Conservation (phyloP, 805 yeast genomes). For the Priceomyces haplophilus region DNA sequence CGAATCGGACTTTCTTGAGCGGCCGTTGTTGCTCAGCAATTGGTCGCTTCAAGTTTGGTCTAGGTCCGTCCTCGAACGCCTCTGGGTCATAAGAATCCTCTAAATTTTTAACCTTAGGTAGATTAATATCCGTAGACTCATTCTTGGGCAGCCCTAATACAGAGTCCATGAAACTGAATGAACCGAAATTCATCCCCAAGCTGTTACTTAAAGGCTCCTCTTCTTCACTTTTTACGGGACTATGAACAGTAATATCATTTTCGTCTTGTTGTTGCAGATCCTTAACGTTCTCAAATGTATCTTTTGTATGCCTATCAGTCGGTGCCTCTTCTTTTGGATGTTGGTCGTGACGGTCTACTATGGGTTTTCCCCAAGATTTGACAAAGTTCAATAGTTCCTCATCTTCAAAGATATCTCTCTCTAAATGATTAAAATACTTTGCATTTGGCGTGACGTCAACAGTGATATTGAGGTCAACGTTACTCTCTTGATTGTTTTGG, state of each 20-base stretch:
- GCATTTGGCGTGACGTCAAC: conserved; percentile 14
- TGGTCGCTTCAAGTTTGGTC: conserved; percentile 25
- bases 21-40: conserved; percentile 12
- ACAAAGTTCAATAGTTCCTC: conserved; percentile 10
- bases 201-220: conserved; percentile 13
- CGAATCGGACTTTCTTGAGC: conserved; percentile 34
- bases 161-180: conserved; percentile 16
- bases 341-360: conserved; percentile 4
- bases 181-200: conserved; percentile 22
- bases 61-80: conserved; percentile 6
- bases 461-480: conserved; percentile 8
- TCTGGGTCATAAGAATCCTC: conserved; percentile 24
- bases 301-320: background rate
- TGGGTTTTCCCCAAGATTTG: conserved; percentile 22
- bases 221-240: conserved; percentile 1
- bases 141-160: conserved; percentile 14
- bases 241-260: background rate
- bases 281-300: background rate
- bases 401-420: conserved; percentile 11
- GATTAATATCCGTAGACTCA: conserved; percentile 9
- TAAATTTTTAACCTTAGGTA: conserved; percentile 5
- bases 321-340: background rate
- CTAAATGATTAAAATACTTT: conserved; percentile 13
- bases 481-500: conserved; percentile 4
- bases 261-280: conserved; percentile 3